Evolutionary conservation across 129 eudicot genomes (phyloP).

Genomic region (Kitagawia praeruptora): DNA sequence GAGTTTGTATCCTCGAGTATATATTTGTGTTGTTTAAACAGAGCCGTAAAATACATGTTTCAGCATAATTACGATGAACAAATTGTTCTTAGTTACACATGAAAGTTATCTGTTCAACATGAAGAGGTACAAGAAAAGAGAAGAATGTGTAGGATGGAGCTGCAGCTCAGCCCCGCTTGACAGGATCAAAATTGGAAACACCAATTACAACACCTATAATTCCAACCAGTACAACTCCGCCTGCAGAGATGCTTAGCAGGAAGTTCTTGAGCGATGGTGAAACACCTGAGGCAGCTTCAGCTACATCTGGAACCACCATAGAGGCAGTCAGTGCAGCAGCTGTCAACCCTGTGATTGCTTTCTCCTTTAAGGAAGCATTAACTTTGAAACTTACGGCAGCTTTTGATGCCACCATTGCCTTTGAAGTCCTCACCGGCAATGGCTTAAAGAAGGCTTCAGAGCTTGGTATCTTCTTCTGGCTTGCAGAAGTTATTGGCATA

Average conservation of each 20-base stretch:
- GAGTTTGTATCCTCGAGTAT: background rate
- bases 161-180: constrained; percentile 45
- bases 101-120: background rate
- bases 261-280: constrained; percentile 83
- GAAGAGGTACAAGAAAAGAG: background rate
- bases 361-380: constrained; percentile 68
- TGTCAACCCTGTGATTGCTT: constrained; percentile 57
- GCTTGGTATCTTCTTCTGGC: constrained; percentile 21
- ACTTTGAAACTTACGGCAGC: constrained; percentile 30
- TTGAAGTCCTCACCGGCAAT: constrained; percentile 33
- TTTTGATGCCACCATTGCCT: constrained; percentile 17
- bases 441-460: constrained; percentile 49
- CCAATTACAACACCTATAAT: constrained; percentile 61
- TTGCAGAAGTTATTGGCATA: constrained; percentile 35
- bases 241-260: constrained; percentile 75
- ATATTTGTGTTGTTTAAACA: constrained; percentile 1
- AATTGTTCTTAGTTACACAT: constrained; percentile 10
- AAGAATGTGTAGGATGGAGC: background rate
- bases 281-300: constrained; percentile 75
- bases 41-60: constrained; percentile 10
- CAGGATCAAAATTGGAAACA: constrained; percentile 85
- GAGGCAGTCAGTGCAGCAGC: constrained; percentile 78
- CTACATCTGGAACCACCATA: constrained; percentile 79
- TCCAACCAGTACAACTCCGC: constrained; percentile 58
- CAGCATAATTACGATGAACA: constrained; percentile 9